These are phyloP conservation scores for Wickerhamiella sergipiensis DNA, from an alignment of 805 yeast species.

Conservation along the genomic window DNA sequence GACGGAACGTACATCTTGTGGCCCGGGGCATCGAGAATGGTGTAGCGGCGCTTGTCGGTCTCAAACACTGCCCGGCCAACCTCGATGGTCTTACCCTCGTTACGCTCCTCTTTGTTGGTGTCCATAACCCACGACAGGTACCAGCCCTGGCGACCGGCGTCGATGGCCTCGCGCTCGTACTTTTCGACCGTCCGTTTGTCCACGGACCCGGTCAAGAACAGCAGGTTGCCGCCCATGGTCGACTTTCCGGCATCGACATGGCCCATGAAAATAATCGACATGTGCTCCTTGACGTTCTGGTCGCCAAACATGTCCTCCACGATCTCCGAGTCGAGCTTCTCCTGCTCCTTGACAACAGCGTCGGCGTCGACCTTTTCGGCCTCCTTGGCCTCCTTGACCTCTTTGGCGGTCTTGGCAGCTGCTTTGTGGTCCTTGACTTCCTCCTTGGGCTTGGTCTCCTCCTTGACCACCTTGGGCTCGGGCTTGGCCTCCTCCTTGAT, in stretches of 20 bases:
- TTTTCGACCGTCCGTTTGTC: constrained; percentile 98
- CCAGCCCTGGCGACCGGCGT: constrained; percentile 99
- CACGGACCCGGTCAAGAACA: constrained; percentile 88
- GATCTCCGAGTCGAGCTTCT: constrained; percentile 47
- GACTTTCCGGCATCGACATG: constrained; percentile 99
- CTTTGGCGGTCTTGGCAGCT: constrained; percentile 12
- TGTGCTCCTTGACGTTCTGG: constrained; percentile 58
- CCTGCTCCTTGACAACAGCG: constrained; percentile 19
- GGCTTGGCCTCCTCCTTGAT: constrained; percentile 6
- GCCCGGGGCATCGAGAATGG: constrained; percentile 98
- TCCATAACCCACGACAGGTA: constrained; percentile 99
- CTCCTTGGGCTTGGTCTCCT: background rate
- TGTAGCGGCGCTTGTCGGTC: constrained; percentile 95
- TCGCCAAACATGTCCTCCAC: constrained; percentile 81
- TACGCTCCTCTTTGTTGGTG: constrained; percentile 97
- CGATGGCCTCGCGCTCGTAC: constrained; percentile 96
- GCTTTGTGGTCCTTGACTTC: background rate
- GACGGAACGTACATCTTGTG: constrained; percentile 98
- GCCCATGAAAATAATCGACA: constrained; percentile 96
- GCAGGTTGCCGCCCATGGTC: constrained; percentile 97
- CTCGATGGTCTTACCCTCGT: constrained; percentile 97
- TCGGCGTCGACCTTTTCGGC: constrained; percentile 13
- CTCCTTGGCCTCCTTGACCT: constrained; percentile 18
- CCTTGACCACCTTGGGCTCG: constrained; percentile 4
- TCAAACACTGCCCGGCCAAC: constrained; percentile 97